Conservation (phyloP, 2,329 filamentous ascomycete species). For the Ambrosiella beaveri region DNA sequence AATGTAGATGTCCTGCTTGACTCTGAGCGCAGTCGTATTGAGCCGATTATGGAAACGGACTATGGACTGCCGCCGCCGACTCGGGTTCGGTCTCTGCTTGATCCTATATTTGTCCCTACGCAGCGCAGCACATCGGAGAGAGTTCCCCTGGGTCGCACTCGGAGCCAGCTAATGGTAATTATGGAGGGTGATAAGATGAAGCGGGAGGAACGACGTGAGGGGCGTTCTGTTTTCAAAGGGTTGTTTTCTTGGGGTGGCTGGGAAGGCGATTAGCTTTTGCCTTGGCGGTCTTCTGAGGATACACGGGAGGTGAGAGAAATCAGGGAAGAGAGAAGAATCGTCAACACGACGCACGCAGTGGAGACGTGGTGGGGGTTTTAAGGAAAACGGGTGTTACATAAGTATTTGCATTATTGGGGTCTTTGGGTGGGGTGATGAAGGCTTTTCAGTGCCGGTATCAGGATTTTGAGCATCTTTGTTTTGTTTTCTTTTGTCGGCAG, state of each 20-base stretch:
- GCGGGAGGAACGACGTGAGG: neutral
- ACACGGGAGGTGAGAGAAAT: neutral
- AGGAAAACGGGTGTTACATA: no score
- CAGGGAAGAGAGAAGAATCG: neutral
- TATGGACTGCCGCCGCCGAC: conserved; percentile 16
- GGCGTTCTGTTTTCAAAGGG: neutral
- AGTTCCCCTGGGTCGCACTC: conserved; percentile 38
- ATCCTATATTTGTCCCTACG: conserved; percentile 30
- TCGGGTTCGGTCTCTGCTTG: conserved; percentile 18
- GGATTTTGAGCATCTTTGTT: no score
- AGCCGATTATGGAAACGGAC: conserved; percentile 14
- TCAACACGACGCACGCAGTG: neutral
- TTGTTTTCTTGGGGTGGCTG: neutral
- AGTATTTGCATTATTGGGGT: no score
- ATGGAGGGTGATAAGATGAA: conserved; percentile 33
- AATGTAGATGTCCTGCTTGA: conserved; percentile 15
- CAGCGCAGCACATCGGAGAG: conserved; percentile 28
- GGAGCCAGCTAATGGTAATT: conserved; percentile 41
- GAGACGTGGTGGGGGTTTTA: no score
- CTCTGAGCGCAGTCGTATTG: conserved; percentile 6
- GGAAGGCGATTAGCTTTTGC: neutral
- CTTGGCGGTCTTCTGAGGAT: neutral
- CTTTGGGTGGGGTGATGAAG: no score
- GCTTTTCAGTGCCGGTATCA: no score
- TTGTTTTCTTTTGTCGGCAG: neutral